A percentile compares a stretch with the other conserved stretches of the same genome.
Conservation (phyloP, 2,329 filamentous ascomycete species). For the Phialophora chinensis region DNA sequence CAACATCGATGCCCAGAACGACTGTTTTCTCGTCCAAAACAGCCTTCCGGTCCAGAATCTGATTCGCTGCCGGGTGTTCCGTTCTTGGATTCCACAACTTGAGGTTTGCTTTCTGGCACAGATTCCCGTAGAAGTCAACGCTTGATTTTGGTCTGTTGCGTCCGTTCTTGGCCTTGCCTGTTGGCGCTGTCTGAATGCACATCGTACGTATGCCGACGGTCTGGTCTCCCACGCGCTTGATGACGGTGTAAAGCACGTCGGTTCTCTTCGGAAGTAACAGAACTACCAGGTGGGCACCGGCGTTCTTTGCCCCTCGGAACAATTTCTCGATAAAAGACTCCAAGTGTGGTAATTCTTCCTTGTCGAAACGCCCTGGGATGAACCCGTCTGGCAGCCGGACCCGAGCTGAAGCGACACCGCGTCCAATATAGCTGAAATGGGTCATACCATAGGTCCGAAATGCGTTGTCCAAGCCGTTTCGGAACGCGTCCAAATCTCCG, state of each 20-base stretch:
- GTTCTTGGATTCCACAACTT: constrained; percentile 67
- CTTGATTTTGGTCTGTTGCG: constrained; percentile 5
- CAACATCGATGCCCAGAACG: constrained; percentile 87
- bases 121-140: constrained; percentile 66
- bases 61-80: constrained; percentile 58
- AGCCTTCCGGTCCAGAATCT: constrained; percentile 62
- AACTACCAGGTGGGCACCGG: constrained; percentile 55
- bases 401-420: too few species aligned
- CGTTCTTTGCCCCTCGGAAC: background rate
- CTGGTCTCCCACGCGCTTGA: constrained; percentile 74
- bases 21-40: constrained; percentile 74
- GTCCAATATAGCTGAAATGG: background rate
- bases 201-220: constrained; percentile 65
- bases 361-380: too few species aligned
- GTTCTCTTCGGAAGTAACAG: constrained; percentile 64
- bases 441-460: background rate
- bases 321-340: background rate
- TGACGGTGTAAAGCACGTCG: constrained; percentile 63
- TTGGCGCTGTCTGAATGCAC: constrained; percentile 56
- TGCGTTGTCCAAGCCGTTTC: background rate
- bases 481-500: background rate
- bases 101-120: constrained; percentile 79
- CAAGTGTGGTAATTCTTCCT: too few species aligned
- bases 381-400: too few species aligned
- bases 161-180: constrained; percentile 42